Percentiles rank a stretch among this genome's conserved stretches.
Conservation (phyloP, 257 asterid genomes). For the Jacaranda copaia region DNA sequence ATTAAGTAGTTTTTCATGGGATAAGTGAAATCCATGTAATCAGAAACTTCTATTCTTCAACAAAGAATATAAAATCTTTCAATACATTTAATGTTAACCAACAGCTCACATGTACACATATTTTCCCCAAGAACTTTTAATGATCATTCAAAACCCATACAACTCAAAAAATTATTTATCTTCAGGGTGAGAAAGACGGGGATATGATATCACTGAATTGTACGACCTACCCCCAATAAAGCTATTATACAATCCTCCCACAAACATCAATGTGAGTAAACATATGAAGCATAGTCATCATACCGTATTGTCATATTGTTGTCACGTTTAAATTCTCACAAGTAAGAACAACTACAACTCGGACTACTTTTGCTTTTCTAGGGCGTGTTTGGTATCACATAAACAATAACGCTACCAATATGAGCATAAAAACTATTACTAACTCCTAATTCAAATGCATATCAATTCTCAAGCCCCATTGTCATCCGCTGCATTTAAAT, state of each 20-base stretch:
- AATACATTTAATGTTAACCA: neutral
- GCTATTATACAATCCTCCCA: neutral
- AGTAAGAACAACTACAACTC: no score
- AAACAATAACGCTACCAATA: no score
- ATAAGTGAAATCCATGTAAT: conserved; percentile 37
- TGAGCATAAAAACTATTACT: no score
- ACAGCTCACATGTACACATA: conserved; percentile 9
- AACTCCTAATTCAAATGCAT: no score
- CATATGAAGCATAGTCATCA: no score
- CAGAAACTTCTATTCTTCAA: conserved; percentile 49
- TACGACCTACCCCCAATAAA: neutral
- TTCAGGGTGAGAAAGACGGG: neutral
- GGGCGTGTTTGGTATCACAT: no score
- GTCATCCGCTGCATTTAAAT: no score
- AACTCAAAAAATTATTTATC: neutral
- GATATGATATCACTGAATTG: neutral
- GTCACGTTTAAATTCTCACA: no score
- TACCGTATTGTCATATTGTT: no score
- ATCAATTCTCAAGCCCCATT: no score
- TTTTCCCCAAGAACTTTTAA: conserved; percentile 2
- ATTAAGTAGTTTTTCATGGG: conserved; percentile 33
- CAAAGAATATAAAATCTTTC: neutral
- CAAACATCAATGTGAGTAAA: neutral
- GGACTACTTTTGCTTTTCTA: no score
- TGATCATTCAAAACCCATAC: conserved; percentile 1